These are phyloP conservation scores for Exobasidium rhododendri DNA, from an alignment of 1,284 basidiomycete genomes.

Conservation along the genomic window DNA sequence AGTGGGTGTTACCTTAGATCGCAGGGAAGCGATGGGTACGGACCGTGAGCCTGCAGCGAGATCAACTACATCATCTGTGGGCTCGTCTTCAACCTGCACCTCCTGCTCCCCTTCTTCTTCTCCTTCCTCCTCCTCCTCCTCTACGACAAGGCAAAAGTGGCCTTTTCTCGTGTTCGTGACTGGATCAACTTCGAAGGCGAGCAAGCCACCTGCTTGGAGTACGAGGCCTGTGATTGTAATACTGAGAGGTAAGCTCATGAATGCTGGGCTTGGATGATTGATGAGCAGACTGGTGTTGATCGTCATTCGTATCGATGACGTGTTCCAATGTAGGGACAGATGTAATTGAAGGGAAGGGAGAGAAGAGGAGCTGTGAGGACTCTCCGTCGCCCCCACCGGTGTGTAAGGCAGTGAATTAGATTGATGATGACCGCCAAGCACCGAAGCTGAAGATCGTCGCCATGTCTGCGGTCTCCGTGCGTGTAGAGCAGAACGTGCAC, in stretches of 20 bases:
- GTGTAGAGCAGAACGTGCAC: slow-evolving; percentile 1
- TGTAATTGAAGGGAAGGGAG: slow-evolving; percentile 43
- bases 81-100: slow-evolving; percentile 65
- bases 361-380: slow-evolving; percentile 13
- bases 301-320: slow-evolving; percentile 58
- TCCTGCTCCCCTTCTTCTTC: slow-evolving; percentile 60
- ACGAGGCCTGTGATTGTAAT: slow-evolving; percentile 82
- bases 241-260: slow-evolving; percentile 93
- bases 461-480: neutral
- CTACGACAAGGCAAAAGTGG: slow-evolving; percentile 83
- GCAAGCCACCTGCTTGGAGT: slow-evolving; percentile 78
- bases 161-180: slow-evolving; percentile 61
- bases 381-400: neutral
- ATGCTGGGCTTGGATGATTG: slow-evolving; percentile 88
- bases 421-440: neutral
- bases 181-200: slow-evolving; percentile 80
- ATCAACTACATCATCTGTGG: neutral
- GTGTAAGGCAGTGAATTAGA: neutral
- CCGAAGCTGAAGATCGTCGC: slow-evolving; percentile 6
- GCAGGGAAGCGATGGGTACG: neutral
- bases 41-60: neutral
- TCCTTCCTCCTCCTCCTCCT: slow-evolving; percentile 68
- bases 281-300: slow-evolving; percentile 89
- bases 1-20: neutral
- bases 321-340: slow-evolving; percentile 43